A percentile compares a stretch with the other conserved stretches of the same genome.
Conservation (phyloP, 441 rosid species). For the Populus tomentosa region DNA sequence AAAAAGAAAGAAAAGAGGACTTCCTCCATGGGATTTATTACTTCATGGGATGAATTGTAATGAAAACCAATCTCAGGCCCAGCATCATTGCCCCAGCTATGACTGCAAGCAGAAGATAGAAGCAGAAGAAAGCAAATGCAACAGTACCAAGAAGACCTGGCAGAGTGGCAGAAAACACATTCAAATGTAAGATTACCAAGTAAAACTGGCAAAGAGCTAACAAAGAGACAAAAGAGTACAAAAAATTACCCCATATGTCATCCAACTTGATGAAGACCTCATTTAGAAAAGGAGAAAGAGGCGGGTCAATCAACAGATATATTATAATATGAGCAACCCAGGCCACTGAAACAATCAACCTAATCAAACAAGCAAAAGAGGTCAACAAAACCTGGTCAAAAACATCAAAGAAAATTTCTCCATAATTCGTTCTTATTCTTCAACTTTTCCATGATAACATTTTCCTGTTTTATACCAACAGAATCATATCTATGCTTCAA, state of each 20-base stretch:
- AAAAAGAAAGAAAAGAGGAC: background rate
- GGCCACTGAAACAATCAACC: constrained; percentile 93
- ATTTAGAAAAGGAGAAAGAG: constrained; percentile 88
- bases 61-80: constrained; percentile 88
- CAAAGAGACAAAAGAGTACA: background rate
- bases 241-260: constrained; percentile 81
- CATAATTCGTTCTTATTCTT: background rate
- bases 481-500: background rate
- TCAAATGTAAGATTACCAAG: constrained; percentile 11
- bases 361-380: constrained; percentile 22
- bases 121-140: constrained; percentile 99
- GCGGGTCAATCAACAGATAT: constrained; percentile 85
- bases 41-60: constrained; percentile 99
- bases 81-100: constrained; percentile 99
- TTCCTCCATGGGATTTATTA: constrained; percentile 28
- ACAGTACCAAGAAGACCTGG: constrained; percentile 97
- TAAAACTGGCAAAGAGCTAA: background rate
- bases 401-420: background rate
- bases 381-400: background rate
- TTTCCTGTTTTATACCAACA: background rate
- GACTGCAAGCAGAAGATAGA: constrained; percentile 94
- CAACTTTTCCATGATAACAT: background rate
- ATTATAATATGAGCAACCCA: constrained; percentile 94
- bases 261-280: constrained; percentile 99
- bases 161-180: constrained; percentile 7